Conservation (phyloP, 169 alveolate species). For the Cryptosporidium sp. region DNA sequence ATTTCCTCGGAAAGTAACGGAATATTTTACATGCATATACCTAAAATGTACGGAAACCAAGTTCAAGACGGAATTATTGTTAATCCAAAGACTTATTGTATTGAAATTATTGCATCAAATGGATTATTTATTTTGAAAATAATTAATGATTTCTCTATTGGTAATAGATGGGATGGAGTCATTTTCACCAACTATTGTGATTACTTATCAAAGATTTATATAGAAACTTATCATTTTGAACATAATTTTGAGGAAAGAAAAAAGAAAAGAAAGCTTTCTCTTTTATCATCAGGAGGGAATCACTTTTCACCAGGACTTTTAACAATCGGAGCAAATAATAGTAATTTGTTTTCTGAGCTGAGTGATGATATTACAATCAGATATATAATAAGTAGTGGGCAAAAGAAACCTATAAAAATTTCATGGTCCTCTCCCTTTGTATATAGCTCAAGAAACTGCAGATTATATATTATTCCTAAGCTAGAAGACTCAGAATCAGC, state of each 20-base stretch:
- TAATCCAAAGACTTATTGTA: slow-evolving; percentile 67
- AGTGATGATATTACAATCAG: neutral
- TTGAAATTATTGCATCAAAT: slow-evolving; percentile 27
- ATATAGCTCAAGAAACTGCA: slow-evolving; percentile 61
- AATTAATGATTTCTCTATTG: neutral
- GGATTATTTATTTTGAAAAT: slow-evolving; percentile 50
- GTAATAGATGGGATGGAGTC: slow-evolving; percentile 65
- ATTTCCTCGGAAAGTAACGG: slow-evolving; percentile 64
- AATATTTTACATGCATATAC: slow-evolving; percentile 49
- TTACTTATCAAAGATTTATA: slow-evolving; percentile 36
- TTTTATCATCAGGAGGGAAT: neutral
- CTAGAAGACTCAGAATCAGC: neutral
- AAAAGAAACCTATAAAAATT: slow-evolving; percentile 19
- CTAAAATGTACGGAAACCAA: neutral
- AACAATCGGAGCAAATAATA: neutral
- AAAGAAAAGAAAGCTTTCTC: slow-evolving; percentile 20
- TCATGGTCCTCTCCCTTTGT: slow-evolving; percentile 67
- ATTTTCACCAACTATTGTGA: slow-evolving; percentile 55
- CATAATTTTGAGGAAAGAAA: slow-evolving; percentile 34
- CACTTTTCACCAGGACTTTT: slow-evolving; percentile 9
- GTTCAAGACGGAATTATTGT: slow-evolving; percentile 1
- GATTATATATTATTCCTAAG: slow-evolving; percentile 58
- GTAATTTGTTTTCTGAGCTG: neutral
- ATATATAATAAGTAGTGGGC: neutral
- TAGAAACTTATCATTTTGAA: slow-evolving; percentile 66